Evolutionary conservation across 345 rosid species (phyloP), one percentile per base, ranked within the genome.

Genomic region (Lepidium sativum): DNA sequence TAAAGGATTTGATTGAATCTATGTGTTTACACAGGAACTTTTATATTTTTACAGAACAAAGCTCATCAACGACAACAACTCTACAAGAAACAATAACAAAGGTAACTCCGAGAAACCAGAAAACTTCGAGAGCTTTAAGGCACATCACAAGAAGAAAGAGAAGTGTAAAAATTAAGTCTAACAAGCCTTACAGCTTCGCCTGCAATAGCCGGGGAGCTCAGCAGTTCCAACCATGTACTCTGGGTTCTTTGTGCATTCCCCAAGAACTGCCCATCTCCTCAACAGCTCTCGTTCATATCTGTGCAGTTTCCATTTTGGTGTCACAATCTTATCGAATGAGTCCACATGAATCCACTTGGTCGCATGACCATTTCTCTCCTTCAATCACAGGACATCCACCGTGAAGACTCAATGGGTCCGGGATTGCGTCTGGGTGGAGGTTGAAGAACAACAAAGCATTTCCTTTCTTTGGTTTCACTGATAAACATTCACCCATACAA

Each of bases 281-380:
- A n/a, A 21, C 98, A 92, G 68, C 94, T 86, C 44, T 75, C 85
- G 4, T 87, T 87, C 63, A 20, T 15, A 71, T 92, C 97, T 0
- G 88, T 79, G 79, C 97, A 92, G 83, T 77, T 86, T 61, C 90
- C 96, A 0, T n/a, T 64, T 70, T 2, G 65, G 77, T 2, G 74
- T 70, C 66, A 88, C 29, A 23, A 68, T 80, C 84, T 81, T 86
- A 69, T 84, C 91, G 4, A 89, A 92, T 5, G 95, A 85, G 70
- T 89, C 91, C 17, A 87, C 97, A 23, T 92, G 98, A 61, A 92
- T 83, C 98, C 98, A 92, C 75, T 89, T 92, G 3, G 98, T 92
- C 17, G 98, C 98, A n/a, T 0, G 97, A 92, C 98, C 98, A 89
- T 82, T 92, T 92, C 86, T 92, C 98, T 37, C 97, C 97, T 63